Evolutionary conservation across 2,329 filamentous ascomycete genomes (phyloP).

Genomic region (Stachybotrys chlorohalonatus): DNA sequence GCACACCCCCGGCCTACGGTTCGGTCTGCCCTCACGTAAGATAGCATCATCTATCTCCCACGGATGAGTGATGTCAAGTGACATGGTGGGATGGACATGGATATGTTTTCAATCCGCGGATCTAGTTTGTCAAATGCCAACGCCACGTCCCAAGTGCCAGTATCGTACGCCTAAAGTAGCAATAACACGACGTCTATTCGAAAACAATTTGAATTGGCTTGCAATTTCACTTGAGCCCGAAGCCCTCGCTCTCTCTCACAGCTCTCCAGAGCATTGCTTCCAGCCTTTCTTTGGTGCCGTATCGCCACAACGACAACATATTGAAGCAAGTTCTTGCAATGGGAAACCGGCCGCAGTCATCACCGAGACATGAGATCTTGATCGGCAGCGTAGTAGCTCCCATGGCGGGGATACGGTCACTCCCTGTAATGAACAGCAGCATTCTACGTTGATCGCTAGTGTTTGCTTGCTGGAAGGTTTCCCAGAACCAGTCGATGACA

Average conservation of each 20-base stretch:
- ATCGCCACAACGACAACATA: slow-evolving; percentile 67
- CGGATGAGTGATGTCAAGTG: no score
- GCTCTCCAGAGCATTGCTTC: slow-evolving; percentile 72
- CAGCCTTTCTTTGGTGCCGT: slow-evolving; percentile 55
- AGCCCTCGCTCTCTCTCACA: slow-evolving; percentile 84
- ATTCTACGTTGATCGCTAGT: slow-evolving; percentile 67
- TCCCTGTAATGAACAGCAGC: slow-evolving; percentile 80
- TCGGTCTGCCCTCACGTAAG: no score
- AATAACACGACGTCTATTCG: not conserved
- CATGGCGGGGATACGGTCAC: slow-evolving; percentile 82
- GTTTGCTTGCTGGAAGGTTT: slow-evolving; percentile 59
- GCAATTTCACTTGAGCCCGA: slow-evolving; percentile 64
- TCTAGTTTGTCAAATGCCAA: not conserved
- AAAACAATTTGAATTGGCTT: not conserved
- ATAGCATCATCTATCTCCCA: no score
- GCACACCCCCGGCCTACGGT: no score
- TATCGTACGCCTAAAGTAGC: no score
- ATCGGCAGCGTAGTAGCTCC: slow-evolving; percentile 74
- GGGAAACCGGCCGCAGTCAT: slow-evolving; percentile 67
- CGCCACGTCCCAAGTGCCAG: not conserved
- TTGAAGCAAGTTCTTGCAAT: slow-evolving; percentile 91
- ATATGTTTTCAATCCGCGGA: not conserved
- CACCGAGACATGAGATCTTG: slow-evolving; percentile 65
- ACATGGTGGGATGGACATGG: no score
- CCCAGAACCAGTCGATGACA: slow-evolving; percentile 82